Conservation (phyloP, 2,329 filamentous ascomycete genomes). For the Davidsoniella neocaledoniae region DNA sequence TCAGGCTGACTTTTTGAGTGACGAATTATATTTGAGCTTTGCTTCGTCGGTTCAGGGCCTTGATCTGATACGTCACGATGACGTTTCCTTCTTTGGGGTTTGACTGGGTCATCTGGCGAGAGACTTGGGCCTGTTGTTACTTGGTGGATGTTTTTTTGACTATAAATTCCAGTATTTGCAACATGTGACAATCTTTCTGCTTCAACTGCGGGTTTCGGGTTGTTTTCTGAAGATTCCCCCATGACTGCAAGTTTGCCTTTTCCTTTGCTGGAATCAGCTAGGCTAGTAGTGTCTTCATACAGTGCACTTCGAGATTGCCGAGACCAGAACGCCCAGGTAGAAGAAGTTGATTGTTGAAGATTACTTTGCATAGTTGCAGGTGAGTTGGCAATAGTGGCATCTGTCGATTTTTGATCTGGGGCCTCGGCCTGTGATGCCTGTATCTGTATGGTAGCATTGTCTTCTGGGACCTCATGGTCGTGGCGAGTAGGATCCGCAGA, state of each 20-base stretch:
- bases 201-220: constrained; percentile 28
- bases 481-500: neutral
- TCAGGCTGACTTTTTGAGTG: constrained; percentile 6
- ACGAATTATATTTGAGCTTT: constrained; percentile 15
- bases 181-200: neutral
- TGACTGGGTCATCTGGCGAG: neutral
- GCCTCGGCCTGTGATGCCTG: neutral
- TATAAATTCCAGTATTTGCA: neutral
- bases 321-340: constrained; percentile 72
- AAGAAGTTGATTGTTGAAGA: constrained; percentile 20
- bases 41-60: constrained; percentile 18
- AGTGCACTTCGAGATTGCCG: constrained; percentile 29
- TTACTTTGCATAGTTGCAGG: no score
- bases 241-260: constrained; percentile 41
- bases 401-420: constrained; percentile 15
- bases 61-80: neutral
- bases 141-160: neutral
- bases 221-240: constrained; percentile 37
- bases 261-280: constrained; percentile 13
- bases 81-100: constrained; percentile 2
- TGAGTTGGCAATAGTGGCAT: neutral
- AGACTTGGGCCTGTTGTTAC: neutral
- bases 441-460: neutral
- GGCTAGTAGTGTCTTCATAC: constrained; percentile 9
- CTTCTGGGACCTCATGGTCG: neutral